Evolutionary conservation across 2,329 filamentous ascomycete genomes (phyloP).

Genomic region (Sarocladium oryzae): DNA sequence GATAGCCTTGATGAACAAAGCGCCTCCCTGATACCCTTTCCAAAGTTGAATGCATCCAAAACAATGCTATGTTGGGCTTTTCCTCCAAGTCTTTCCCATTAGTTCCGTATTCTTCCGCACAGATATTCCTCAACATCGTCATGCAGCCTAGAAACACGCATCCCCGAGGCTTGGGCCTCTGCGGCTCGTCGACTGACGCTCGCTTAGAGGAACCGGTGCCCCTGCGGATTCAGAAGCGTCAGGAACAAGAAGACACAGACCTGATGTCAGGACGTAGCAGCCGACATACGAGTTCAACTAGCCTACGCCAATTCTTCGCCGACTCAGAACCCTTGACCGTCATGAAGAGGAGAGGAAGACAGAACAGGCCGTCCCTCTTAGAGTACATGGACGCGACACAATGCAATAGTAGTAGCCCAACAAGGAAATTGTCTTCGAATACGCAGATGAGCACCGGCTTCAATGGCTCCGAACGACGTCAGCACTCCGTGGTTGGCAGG

Average conservation of each 20-base stretch:
- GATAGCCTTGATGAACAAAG: not conserved
- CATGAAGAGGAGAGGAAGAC: slow-evolving; percentile 26
- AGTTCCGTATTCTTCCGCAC: not conserved
- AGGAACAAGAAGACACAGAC: not conserved
- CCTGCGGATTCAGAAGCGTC: not conserved
- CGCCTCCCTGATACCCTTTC: not conserved
- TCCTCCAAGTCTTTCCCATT: not conserved
- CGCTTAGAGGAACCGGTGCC: slow-evolving; percentile 1
- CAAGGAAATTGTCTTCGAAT: not conserved
- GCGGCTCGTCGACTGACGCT: slow-evolving; percentile 1
- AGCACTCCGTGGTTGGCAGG: not conserved
- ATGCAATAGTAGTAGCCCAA: too few relatives aligned
- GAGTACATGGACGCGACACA: not conserved
- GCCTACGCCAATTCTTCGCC: not conserved
- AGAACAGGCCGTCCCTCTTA: not conserved
- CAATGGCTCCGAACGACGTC: not conserved
- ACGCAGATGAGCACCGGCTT: not conserved
- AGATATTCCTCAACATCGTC: not conserved
- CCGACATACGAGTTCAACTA: not conserved
- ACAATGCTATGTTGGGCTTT: not conserved
- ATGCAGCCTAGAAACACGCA: not conserved
- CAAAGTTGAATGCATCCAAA: not conserved
- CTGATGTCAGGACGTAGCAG: not conserved
- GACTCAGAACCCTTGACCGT: slow-evolving; percentile 22
- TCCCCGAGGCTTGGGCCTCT: not conserved